These are phyloP conservation scores for Plasmopara viticola DNA, from an alignment of 352 stramenopile genomes.

Conservation along the genomic window DNA sequence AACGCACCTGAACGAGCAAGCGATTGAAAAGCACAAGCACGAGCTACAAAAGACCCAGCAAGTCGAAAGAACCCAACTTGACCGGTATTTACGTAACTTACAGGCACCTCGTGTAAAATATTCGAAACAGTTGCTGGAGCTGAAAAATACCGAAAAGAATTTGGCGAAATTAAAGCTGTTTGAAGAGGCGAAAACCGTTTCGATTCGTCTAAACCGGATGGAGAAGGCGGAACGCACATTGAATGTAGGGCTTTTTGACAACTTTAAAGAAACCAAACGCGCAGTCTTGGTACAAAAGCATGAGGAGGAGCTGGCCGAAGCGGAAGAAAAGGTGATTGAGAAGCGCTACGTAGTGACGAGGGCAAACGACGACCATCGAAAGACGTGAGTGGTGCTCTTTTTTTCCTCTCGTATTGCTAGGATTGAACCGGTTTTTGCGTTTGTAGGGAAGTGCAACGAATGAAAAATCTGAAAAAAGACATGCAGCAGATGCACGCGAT, in stretches of 20 bases:
- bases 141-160: conserved; percentile 69
- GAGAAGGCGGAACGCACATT: conserved; percentile 47
- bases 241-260: conserved; percentile 44
- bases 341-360: conserved; percentile 59
- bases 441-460: conserved; percentile 53
- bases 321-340: conserved; percentile 64
- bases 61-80: conserved; percentile 53
- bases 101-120: conserved; percentile 62
- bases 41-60: conserved; percentile 55
- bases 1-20: conserved; percentile 25
- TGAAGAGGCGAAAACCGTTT: conserved; percentile 73
- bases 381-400: conserved; percentile 28
- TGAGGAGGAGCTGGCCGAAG: conserved; percentile 42
- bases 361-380: conserved; percentile 54
- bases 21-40: conserved; percentile 40
- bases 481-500: conserved; percentile 58
- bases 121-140: conserved; percentile 58
- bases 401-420: no score
- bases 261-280: conserved; percentile 54
- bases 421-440: neutral
- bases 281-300: conserved; percentile 47
- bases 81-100: conserved; percentile 51
- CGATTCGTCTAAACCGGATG: conserved; percentile 43
- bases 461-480: conserved; percentile 58
- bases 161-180: conserved; percentile 53